Evolutionary conservation across 805 yeast genomes (phyloP).

Genomic region (Hanseniaspora mollemarum): DNA sequence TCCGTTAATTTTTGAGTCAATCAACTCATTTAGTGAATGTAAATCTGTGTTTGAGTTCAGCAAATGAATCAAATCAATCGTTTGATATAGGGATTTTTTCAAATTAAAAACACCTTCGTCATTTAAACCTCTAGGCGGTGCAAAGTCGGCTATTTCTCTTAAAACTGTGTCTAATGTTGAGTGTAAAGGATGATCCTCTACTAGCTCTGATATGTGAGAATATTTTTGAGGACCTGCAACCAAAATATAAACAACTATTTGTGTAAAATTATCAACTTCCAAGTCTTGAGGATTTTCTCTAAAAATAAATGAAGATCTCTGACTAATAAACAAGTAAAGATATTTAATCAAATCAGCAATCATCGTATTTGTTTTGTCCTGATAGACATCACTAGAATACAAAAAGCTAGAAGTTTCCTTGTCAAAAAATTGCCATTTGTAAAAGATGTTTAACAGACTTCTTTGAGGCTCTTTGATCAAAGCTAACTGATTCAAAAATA

Average conservation of each 20-base stretch:
- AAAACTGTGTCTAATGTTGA: slow-evolving; percentile 40
- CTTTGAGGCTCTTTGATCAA: slow-evolving; percentile 43
- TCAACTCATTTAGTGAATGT: neutral
- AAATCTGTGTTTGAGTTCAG: slow-evolving; percentile 33
- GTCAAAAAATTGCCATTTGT: slow-evolving; percentile 46
- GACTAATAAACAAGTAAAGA: slow-evolving; percentile 57
- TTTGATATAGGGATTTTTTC: slow-evolving; percentile 35
- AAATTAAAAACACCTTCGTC: slow-evolving; percentile 60
- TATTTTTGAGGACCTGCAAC: slow-evolving; percentile 45
- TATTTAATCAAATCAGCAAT: slow-evolving; percentile 70
- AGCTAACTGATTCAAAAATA: slow-evolving; percentile 55
- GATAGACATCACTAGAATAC: slow-evolving; percentile 37
- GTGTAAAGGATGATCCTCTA: slow-evolving; percentile 30
- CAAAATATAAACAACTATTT: slow-evolving; percentile 40
- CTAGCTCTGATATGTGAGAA: slow-evolving; percentile 35
- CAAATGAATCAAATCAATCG: slow-evolving; percentile 49
- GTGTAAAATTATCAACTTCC: slow-evolving; percentile 29
- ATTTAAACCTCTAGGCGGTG: slow-evolving; percentile 53
- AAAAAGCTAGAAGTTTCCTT: slow-evolving; percentile 36
- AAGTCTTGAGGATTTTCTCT: slow-evolving; percentile 28
- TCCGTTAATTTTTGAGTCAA: neutral
- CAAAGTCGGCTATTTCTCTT: slow-evolving; percentile 46
- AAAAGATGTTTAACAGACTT: slow-evolving; percentile 47
- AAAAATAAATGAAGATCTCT: slow-evolving; percentile 49
- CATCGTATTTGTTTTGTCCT: slow-evolving; percentile 42